Base-by-base conservation (phyloP, 2,329 filamentous ascomycete genomes). In the Colletotrichum graminicola region DNA sequence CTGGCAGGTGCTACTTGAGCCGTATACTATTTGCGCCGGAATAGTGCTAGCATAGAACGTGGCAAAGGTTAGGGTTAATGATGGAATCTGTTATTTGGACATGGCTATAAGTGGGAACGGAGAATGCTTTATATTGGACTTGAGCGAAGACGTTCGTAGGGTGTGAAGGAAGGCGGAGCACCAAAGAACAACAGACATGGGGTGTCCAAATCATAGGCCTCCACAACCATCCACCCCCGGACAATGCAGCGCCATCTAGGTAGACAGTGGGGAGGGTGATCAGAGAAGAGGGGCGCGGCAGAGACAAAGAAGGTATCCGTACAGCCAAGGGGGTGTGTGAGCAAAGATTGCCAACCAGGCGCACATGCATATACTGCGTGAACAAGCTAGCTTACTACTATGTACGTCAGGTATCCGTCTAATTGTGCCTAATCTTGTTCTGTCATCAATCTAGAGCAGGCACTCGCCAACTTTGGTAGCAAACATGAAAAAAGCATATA, bases 21-120 rank as follows among this genome's bases (percentile, higher is more conserved):
- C 70, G 66, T 72, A 49, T 63, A 54, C 45, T 60, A 64, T 32
- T 57, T 71, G 7, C 70, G 61, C 66, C 51, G 55, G 49, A 71
- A 72, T 10, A 43, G 62, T 29, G 49, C 49, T 39, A 62, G 49
- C 21, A 62, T 51, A 29, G 66, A 71, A 52, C 41, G 66, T 41
- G 66, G 52, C 26, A 29, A 47, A 51, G 41, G 34, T 66, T 60
- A 43, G 32, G 32, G 54, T 39, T 52, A 41, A 32, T 18, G 59
- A 16, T 21, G 56, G 7, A n/a, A 12, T 47, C 21, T 23, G 39
- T 5, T 7, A 2, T 36, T 49, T 39, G 23, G 39, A 59, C 32
- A 68, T 64, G 32, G n/a, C 16, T 23, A 3, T 23, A 18, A 41
- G 21, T 69, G 69, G 65, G 59, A 68, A 49, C 16, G 47, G 39